Percentiles rank a stretch among this genome's conserved stretches.
Evolutionary conservation across 202 grass and related monocot species (phyloP).

Genomic region (Zoysia matrella): DNA sequence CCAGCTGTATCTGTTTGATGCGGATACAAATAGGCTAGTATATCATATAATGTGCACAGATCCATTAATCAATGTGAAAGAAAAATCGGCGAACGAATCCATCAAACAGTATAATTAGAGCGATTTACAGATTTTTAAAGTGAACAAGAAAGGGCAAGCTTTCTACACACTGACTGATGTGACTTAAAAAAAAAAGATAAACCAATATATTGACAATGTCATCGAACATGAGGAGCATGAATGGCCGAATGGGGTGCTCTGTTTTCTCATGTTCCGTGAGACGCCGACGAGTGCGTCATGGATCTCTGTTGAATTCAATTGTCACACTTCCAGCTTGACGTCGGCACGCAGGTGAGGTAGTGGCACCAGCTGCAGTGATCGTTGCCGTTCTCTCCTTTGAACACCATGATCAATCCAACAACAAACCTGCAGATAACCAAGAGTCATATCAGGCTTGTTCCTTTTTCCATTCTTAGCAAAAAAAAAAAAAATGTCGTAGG

Average conservation of each 20-base stretch:
- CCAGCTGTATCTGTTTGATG: constrained; percentile 8
- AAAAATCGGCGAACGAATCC: constrained; percentile 37
- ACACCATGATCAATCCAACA: constrained; percentile 67
- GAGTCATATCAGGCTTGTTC: background rate
- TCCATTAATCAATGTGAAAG: background rate
- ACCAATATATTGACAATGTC: constrained; percentile 42
- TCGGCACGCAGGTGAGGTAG: constrained; percentile 83
- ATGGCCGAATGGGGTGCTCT: background rate
- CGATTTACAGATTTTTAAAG: constrained; percentile 48
- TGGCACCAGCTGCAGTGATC: constrained; percentile 94
- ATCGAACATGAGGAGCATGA: background rate
- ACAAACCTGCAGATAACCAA: constrained; percentile 50
- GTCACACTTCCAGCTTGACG: constrained; percentile 80
- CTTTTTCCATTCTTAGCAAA: background rate
- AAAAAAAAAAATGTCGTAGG: background rate
- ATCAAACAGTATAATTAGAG: constrained; percentile 4
- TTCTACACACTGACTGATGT: constrained; percentile 12
- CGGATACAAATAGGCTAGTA: background rate
- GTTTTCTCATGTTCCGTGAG: constrained; percentile 31
- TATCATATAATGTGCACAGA: background rate
- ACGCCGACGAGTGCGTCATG: background rate
- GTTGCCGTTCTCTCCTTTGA: constrained; percentile 75
- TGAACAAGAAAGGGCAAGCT: constrained; percentile 25
- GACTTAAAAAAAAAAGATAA: constrained; percentile 5
- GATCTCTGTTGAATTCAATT: constrained; percentile 42